Evolutionary conservation across 2,329 filamentous ascomycete genomes (phyloP).

Genomic region (Botrytis medusae): DNA sequence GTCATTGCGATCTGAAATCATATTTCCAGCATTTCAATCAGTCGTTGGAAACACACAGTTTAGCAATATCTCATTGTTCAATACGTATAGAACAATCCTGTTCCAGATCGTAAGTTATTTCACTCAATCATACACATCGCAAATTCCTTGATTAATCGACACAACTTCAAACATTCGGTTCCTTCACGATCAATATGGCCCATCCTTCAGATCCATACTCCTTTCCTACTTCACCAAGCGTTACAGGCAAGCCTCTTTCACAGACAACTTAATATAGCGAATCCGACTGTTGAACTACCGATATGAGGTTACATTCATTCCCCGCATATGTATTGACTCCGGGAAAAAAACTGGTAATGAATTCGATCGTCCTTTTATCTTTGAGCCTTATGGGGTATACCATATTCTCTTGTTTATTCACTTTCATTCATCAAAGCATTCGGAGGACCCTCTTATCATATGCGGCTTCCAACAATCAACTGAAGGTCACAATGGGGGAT

Average conservation of each 20-base stretch:
- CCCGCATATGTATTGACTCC: slow-evolving; percentile 46
- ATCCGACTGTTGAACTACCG: slow-evolving; percentile 39
- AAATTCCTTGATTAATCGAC: no score
- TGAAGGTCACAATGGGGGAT: neutral
- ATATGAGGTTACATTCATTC: slow-evolving; percentile 49
- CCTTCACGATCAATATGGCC: neutral
- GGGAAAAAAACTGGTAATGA: slow-evolving; percentile 45
- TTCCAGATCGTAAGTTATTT: neutral
- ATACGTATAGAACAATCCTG: neutral
- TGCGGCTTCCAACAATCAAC: slow-evolving; percentile 9
- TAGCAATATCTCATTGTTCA: neutral
- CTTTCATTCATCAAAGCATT: slow-evolving; percentile 11
- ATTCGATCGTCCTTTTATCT: slow-evolving; percentile 41
- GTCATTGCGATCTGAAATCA: neutral
- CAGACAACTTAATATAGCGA: slow-evolving; percentile 10
- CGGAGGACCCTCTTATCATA: slow-evolving; percentile 22
- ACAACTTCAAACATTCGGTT: no score
- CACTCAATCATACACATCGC: neutral
- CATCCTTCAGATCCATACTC: neutral
- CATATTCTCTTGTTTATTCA: slow-evolving; percentile 19
- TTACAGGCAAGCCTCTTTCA: neutral
- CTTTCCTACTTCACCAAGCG: neutral
- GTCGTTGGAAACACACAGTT: neutral
- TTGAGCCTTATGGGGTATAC: slow-evolving; percentile 21
- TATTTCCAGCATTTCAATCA: neutral